Conservation (phyloP, 345 rosid genomes). For the Populus euphratica region DNA sequence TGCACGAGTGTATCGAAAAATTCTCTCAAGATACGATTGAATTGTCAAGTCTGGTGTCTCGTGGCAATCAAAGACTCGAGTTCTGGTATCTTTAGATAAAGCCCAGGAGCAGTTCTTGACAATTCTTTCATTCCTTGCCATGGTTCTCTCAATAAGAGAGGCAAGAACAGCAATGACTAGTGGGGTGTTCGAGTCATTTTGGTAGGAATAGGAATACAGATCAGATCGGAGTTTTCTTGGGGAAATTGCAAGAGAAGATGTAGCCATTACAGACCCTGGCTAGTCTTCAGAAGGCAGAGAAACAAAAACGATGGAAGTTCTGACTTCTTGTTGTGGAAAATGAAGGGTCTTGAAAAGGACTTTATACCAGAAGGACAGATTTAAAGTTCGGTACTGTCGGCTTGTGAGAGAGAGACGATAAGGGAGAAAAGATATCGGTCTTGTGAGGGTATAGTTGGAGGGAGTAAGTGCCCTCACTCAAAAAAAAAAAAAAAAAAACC, state of each 20-base stretch:
- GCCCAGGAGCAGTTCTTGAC: slow-evolving; percentile 37
- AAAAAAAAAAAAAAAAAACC: not conserved
- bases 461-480: not conserved
- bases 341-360: slow-evolving; percentile 7
- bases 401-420: not conserved
- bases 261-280: slow-evolving; percentile 26
- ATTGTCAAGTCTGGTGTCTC: slow-evolving; percentile 82
- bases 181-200: slow-evolving; percentile 56
- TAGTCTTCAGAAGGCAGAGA: not conserved
- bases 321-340: slow-evolving; percentile 6
- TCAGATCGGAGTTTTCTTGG: slow-evolving; percentile 85
- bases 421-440: not conserved
- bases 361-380: slow-evolving; percentile 1
- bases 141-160: slow-evolving; percentile 65
- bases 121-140: slow-evolving; percentile 67
- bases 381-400: not conserved
- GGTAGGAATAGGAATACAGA: slow-evolving; percentile 62
- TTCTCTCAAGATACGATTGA: slow-evolving; percentile 77
- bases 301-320: not conserved
- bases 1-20: slow-evolving; percentile 72
- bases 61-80: slow-evolving; percentile 59
- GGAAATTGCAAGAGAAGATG: slow-evolving; percentile 51
- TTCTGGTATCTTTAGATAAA: slow-evolving; percentile 29
- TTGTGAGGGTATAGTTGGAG: not conserved
- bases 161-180: slow-evolving; percentile 74